A percentile compares a stretch with the other conserved stretches of the same genome.
phyloP scores from a whole-genome alignment of 2,329 filamentous ascomycete genomes.

The Cladosporium oxysporum region DNA sequence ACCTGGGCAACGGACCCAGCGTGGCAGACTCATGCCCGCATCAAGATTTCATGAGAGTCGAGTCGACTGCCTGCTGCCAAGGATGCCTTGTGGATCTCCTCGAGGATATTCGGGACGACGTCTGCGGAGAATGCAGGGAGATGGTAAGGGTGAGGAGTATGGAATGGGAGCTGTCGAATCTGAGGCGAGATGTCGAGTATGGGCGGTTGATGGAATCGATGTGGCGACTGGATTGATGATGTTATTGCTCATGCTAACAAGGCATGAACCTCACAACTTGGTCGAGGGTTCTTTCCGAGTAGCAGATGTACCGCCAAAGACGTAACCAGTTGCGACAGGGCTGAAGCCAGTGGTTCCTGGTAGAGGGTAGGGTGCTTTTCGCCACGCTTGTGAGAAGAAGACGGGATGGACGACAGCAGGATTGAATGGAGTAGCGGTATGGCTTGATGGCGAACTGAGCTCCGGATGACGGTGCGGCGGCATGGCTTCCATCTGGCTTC shows the following conservation, averaged over 20 bases:
- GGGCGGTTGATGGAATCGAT: neutral
- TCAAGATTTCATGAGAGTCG: neutral
- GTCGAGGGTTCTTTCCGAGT: constrained; percentile 23
- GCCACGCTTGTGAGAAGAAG: constrained; percentile 69
- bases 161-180: neutral
- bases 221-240: neutral
- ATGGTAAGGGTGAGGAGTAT: neutral
- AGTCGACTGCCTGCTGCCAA: neutral
- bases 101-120: neutral
- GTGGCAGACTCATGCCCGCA: neutral
- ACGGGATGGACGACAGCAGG: constrained; percentile 68
- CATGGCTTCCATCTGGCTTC: constrained; percentile 54
- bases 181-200: neutral
- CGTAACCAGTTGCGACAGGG: constrained; percentile 49
- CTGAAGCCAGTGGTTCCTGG: constrained; percentile 41
- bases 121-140: neutral
- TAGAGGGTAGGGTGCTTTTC: constrained; percentile 54
- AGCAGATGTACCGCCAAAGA: constrained; percentile 30
- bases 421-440: constrained; percentile 45
- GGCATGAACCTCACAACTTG: constrained; percentile 27
- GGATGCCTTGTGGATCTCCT: neutral
- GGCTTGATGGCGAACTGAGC: constrained; percentile 8
- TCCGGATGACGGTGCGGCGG: constrained; percentile 34
- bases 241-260: neutral
- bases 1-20: neutral